These are phyloP conservation scores for Entoloma clypeatum DNA, from an alignment of 1,284 basidiomycete species.

Conservation along the genomic window DNA sequence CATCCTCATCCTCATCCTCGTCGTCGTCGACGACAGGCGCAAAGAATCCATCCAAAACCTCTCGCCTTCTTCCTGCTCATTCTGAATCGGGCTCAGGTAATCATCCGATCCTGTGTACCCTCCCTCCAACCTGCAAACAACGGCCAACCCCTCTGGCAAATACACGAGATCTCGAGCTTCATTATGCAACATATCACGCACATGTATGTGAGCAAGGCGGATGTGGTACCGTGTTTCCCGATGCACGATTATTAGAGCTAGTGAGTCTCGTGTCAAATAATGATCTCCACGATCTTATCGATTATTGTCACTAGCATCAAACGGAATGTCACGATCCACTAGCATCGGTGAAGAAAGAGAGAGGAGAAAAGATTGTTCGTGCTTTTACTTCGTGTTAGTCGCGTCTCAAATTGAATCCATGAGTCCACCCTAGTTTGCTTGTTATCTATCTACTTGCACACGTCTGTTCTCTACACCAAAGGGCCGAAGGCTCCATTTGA, in stretches of 20 bases:
- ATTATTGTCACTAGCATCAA: conserved; percentile 56
- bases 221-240: conserved; percentile 85
- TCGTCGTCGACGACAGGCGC: conserved; percentile 21
- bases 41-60: conserved; percentile 27
- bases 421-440: conserved; percentile 65
- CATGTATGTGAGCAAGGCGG: conserved; percentile 69
- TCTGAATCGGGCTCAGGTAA: conserved; percentile 17
- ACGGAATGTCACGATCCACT: conserved; percentile 87
- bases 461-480: conserved; percentile 74
- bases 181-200: conserved; percentile 80
- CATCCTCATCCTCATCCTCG: conserved; percentile 25
- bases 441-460: conserved; percentile 65
- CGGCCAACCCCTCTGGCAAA: conserved; percentile 57
- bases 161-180: conserved; percentile 67
- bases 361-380: conserved; percentile 87
- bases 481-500: conserved; percentile 75
- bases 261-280: conserved; percentile 43
- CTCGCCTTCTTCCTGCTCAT: conserved; percentile 20
- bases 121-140: conserved; percentile 80
- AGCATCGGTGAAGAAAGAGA: conserved; percentile 65
- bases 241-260: conserved; percentile 70
- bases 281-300: conserved; percentile 9
- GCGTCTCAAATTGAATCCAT: conserved; percentile 7
- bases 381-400: conserved; percentile 1
- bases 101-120: conserved; percentile 57